A percentile compares a stretch with the other conserved stretches of the same genome.
These are phyloP conservation scores for Discostella stelligeroides DNA, from an alignment of 108 stramenopile genomes.

Conservation along the genomic window DNA sequence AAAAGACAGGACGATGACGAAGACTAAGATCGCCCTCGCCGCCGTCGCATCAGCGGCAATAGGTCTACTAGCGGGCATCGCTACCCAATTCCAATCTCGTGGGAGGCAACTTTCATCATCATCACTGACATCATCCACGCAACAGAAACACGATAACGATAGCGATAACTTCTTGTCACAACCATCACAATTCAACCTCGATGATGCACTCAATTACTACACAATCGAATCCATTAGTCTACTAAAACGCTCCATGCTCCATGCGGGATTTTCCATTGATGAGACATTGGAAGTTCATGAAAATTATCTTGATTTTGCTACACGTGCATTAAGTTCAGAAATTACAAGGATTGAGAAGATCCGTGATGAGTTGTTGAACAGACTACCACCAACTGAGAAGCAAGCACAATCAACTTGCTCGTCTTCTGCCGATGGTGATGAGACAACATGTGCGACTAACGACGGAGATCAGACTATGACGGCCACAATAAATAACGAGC, in stretches of 20 bases:
- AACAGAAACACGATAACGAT: no score
- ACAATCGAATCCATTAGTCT: slow-evolving; percentile 20
- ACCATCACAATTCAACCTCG: slow-evolving; percentile 16
- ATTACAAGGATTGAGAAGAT: slow-evolving; percentile 27
- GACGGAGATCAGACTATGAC: background rate
- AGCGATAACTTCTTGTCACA: no score
- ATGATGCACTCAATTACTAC: slow-evolving; percentile 30
- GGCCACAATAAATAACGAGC: background rate
- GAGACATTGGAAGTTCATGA: slow-evolving; percentile 17
- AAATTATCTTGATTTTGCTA: slow-evolving; percentile 46
- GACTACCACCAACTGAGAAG: background rate
- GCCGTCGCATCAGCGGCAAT: no score
- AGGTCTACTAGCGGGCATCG: no score
- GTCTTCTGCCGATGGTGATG: background rate
- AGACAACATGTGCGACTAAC: background rate
- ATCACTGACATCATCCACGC: no score
- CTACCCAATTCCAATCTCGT: no score
- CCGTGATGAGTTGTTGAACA: slow-evolving; percentile 13
- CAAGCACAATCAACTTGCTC: no score
- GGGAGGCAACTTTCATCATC: no score
- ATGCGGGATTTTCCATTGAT: slow-evolving; percentile 40
- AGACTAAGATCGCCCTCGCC: no score
- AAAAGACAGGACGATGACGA: no score
- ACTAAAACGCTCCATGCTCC: slow-evolving; percentile 30
- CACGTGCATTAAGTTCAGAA: slow-evolving; percentile 25